phyloP scores from a whole-genome alignment of 495 filamentous ascomycete genomes.

The Parmelia sp. region DNA sequence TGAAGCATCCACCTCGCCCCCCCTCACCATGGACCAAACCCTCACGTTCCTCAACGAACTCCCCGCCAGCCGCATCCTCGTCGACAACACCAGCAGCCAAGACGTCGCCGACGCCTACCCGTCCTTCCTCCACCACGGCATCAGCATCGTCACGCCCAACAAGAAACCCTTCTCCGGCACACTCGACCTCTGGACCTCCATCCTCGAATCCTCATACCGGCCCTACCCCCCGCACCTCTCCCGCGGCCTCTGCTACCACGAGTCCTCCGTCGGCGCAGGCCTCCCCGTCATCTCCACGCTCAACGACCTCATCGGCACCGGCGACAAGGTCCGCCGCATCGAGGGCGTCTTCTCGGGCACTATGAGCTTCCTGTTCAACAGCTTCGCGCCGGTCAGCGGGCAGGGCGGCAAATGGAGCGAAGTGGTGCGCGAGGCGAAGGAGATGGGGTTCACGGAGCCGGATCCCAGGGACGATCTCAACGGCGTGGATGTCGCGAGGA shows the following conservation, averaged over 20 bases:
- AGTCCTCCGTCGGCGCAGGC: slow-evolving; percentile 86
- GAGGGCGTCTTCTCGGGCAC: slow-evolving; percentile 97
- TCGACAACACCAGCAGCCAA: slow-evolving; percentile 91
- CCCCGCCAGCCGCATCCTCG: slow-evolving; percentile 67
- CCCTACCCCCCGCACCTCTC: slow-evolving; percentile 33
- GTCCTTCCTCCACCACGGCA: slow-evolving; percentile 63
- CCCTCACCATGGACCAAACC: slow-evolving; percentile 58
- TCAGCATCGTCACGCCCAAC: slow-evolving; percentile 91
- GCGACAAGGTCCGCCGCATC: slow-evolving; percentile 78
- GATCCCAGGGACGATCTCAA: slow-evolving; percentile 95
- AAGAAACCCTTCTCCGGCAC: slow-evolving; percentile 90
- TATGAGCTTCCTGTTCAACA: slow-evolving; percentile 95
- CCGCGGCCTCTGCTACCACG: slow-evolving; percentile 80
- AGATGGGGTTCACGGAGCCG: slow-evolving; percentile 93
- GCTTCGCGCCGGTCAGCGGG: slow-evolving; percentile 65
- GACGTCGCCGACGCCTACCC: slow-evolving; percentile 75
- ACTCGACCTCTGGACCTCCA: slow-evolving; percentile 70
- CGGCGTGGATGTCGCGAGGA: slow-evolving; percentile 92
- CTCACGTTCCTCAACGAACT: slow-evolving; percentile 62
- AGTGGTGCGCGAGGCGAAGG: slow-evolving; percentile 83
- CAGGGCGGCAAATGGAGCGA: slow-evolving; percentile 71
- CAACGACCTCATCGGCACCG: slow-evolving; percentile 81
- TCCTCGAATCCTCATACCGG: slow-evolving; percentile 56
- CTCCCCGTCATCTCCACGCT: slow-evolving; percentile 88
- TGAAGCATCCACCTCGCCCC: slow-evolving; percentile 49